phyloP scores from a whole-genome alignment of 371 early-diverging fungal species.

The Mortierella sp. region DNA sequence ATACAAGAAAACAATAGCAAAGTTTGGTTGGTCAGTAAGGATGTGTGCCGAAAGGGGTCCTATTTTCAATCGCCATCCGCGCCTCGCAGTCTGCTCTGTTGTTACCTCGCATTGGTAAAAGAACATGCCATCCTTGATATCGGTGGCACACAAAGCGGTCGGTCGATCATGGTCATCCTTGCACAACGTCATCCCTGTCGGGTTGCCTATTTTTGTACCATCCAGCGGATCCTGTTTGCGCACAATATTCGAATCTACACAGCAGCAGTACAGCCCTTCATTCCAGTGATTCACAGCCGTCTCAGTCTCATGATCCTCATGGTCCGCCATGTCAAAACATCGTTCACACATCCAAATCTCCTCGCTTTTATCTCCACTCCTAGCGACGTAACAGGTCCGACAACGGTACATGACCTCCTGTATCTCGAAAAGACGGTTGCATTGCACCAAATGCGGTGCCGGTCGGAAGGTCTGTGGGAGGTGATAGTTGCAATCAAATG shows the following conservation, averaged over 20 bases:
- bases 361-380: neutral
- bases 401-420: conserved; percentile 40
- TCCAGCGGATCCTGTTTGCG: neutral
- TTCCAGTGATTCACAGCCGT: conserved; percentile 21
- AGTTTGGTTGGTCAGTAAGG: neutral
- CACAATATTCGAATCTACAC: conserved; percentile 30
- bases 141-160: conserved; percentile 33
- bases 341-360: conserved; percentile 44
- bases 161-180: conserved; percentile 50
- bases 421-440: conserved; percentile 36
- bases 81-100: neutral
- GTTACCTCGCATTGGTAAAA: conserved; percentile 49
- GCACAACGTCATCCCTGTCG: conserved; percentile 18
- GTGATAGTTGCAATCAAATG: conserved; percentile 48
- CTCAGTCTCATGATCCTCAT: conserved; percentile 31
- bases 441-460: conserved; percentile 32
- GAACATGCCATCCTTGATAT: conserved; percentile 48
- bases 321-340: conserved; percentile 39
- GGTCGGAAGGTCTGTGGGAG: conserved; percentile 47
- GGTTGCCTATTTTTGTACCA: neutral
- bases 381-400: conserved; percentile 25
- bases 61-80: neutral
- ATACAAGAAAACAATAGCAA: neutral
- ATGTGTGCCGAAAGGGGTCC: neutral
- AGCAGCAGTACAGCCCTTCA: conserved; percentile 45